phyloP scores from a whole-genome alignment of 2,329 filamentous ascomycete species.

The Nothophoma quercina region DNA sequence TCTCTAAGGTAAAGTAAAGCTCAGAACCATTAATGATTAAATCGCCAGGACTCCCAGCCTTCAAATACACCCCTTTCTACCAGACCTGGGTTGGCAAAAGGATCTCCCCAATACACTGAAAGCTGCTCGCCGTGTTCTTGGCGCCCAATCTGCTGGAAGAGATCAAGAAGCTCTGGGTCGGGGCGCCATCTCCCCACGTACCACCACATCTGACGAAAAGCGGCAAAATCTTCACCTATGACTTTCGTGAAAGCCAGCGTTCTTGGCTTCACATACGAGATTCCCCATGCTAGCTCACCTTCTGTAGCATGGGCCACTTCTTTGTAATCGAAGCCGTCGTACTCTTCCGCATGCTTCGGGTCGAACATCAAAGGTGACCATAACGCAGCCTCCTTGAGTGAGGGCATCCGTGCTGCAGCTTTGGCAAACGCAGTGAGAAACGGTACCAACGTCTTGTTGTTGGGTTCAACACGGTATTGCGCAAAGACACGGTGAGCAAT shows the following conservation, averaged over 20 bases:
- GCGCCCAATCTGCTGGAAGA: conserved; percentile 17
- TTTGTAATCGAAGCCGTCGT: background rate
- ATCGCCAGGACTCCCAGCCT: conserved; percentile 5
- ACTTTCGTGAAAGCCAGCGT: background rate
- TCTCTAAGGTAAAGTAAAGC: too few species aligned
- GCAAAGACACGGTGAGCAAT: background rate
- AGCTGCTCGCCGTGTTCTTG: conserved; percentile 1
- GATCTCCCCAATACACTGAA: conserved; percentile 4
- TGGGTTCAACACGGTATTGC: conserved; percentile 20
- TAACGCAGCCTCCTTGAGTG: conserved; percentile 17
- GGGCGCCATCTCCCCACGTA: conserved; percentile 19
- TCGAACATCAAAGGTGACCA: conserved; percentile 22
- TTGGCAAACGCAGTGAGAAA: conserved; percentile 29
- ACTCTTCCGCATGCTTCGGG: background rate
- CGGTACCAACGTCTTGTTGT: conserved; percentile 15
- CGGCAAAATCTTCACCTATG: conserved; percentile 1
- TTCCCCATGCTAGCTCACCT: conserved; percentile 15
- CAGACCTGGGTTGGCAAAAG: background rate
- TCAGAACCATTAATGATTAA: background rate
- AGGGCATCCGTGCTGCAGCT: conserved; percentile 26
- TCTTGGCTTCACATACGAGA: conserved; percentile 9
- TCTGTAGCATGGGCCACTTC: conserved; percentile 4
- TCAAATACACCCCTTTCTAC: conserved; percentile 3
- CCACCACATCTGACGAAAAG: conserved; percentile 19
- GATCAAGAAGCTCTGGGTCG: conserved; percentile 15